Base-by-base conservation (phyloP, 768 basidiomycete genomes). In the Pisolithus marmoratus region DNA sequence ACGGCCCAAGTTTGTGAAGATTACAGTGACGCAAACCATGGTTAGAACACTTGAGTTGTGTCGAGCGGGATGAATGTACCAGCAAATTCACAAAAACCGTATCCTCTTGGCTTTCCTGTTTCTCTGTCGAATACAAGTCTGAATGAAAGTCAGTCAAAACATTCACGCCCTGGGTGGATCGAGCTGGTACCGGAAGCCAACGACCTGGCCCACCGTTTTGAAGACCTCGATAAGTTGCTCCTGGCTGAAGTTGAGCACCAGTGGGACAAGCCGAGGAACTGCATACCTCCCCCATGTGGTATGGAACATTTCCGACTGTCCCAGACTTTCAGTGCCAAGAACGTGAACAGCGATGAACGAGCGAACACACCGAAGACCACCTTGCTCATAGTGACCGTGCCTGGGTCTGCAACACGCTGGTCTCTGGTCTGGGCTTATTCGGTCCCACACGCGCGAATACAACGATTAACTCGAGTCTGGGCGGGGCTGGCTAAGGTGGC, bases 21-120 rank as follows among this genome's bases (percentile, higher is more conserved):
- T 47, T 23, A 47, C 19, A 47, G 50, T 31, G 19, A 54, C 46
- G 45, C 60, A 52, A 53, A 56, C 52, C 59, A 53, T 60, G 60
- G 54, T 67, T 69, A 54, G 66, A 62, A 75, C 76, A 70, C 78
- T 71, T 71, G 62, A 57, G 45, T 34, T 38, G 55, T 59, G 59
- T 57, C 60, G 46, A 58, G 46, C 57, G 42, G 56, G 57, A 63
- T 62, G 54, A 71, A 64, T 67, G 73, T 80, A 91, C 90, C 91
- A 58, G 86, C 81, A 62, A 90, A 94, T 80, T 93, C 90, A 75
- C 90, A 92, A 64, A 92, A 92, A 20, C 92, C 93, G 68, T 94
- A 95, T 26, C 93, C 93, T 70, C 85, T 87, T 47, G 93, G 90
- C 66, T 94, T 94, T 50, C 91, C 92, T n/a, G 92, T 93, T 52